Base-by-base conservation (phyloP, 2,329 filamentous ascomycete genomes). In the Clarireedia homoeocarpa region DNA sequence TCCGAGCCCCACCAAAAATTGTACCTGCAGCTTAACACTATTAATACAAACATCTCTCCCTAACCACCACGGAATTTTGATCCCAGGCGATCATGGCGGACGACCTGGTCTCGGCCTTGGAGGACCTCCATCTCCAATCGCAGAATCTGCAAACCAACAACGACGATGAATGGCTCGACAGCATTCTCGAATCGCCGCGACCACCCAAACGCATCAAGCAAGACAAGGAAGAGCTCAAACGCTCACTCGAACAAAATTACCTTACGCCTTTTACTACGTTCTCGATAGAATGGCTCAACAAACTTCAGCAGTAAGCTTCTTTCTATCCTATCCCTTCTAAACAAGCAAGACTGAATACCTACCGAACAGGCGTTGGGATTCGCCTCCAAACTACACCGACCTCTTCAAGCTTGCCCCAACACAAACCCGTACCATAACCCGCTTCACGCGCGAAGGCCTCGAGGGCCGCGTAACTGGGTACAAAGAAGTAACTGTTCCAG, bases 401-500 rank as follows among this genome's bases (percentile, higher is more conserved):
- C 80, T 97, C 17, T 96, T 95, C 72, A 83, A 86, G 61, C 80
- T 97, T 54, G 90, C 91, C 1, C 89, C 91, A 3, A 95, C 92
- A 0, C 94, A 97, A 72, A 92, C 91, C 15, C 84, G 94, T 57
- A 97, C 91, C n/a, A 86, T 96, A 63, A 96, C 90, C 27, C 85
- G 94, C 30, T 99, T 99, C 71, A 87, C 85, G 46, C 82, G 94
- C 55, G 90, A 96, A 72, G 94, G 94, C 5, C 79, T 97, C 14
- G 91, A 97, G 72, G 94, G 94, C 23, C 82, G 87, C 52, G 92
- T 99, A 24, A 95, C 89, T 7, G 91, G 91, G 51, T 97, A 99
- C 72, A 88, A 86, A 68, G 94, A 96, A 70, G 89, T 97, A 51
- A 96, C 94, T 1, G 84, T 97, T 7, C 90, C 92, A 5, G 89